Evolutionary conservation across 257 asterid species (phyloP), one percentile per base, ranked within the genome.

Genomic region (Ophiorrhiza pumila): DNA sequence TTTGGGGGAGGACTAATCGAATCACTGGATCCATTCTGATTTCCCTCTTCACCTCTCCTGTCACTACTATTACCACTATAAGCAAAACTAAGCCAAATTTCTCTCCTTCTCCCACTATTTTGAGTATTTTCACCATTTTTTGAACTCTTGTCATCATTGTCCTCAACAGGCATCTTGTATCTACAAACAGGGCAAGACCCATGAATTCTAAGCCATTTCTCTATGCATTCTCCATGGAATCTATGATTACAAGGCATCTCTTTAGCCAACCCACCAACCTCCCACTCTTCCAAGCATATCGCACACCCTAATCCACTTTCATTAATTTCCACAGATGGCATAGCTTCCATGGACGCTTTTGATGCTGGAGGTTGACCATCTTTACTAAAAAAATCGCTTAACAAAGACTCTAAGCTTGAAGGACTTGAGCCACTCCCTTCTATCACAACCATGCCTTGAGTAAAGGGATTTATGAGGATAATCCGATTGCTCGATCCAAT

Each of bases 111-210:
- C 35, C 82, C 83, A 23, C 86, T 68, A 23, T 47, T 79, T 59
- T 73, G 81, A 23, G 85, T 68, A 23, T 47, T 79, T 59, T 73
- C 72, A 18, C 68, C 86, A 68, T 69, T 71, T 72, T 69, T 72
- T 4, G 49, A 69, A 52, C 8, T 59, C 71, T 61, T 81, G 29
- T 79, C 83, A 11, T 29, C 73, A 35, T 70, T 42, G 6, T 84
- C 86, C 41, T 87, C 94, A 68, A 71, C 84, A 7, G 96, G 96
- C 98, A 92, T 87, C 55, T 84, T 83, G 65, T 84, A 73, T 47
- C 96, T 76, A 63, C 97, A 92, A 71, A 92, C 87, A 14, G 97
- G 97, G 81, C 97, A 90, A 27, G 96, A 78, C 23, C 96, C 97
- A 59, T 92, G 93, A 62, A 83, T 74, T 15, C 62, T 78, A 80